phyloP scores from a whole-genome alignment of 352 stramenopile species.

The Pythium aquatile region DNA sequence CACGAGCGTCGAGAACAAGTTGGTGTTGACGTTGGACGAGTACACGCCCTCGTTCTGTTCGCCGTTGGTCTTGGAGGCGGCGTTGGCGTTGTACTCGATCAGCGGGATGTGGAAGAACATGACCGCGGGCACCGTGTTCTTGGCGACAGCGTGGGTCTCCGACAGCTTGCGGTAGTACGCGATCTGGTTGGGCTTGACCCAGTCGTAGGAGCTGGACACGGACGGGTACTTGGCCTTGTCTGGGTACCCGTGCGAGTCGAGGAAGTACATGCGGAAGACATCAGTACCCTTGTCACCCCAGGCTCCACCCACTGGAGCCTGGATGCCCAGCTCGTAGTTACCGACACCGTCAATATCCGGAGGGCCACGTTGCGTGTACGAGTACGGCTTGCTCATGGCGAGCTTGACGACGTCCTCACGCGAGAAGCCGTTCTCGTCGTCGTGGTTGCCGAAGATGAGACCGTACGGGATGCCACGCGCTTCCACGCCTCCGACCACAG shows the following conservation, averaged over 20 bases:
- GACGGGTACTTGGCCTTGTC: constrained; percentile 2
- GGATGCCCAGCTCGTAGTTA: constrained; percentile 60
- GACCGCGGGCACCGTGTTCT: constrained; percentile 8
- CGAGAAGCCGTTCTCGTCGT: constrained; percentile 44
- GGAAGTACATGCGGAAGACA: constrained; percentile 73
- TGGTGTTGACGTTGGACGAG: constrained; percentile 12
- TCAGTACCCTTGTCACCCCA: constrained; percentile 36
- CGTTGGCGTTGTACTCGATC: constrained; percentile 13
- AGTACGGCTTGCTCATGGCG: constrained; percentile 34
- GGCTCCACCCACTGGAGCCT: constrained; percentile 35
- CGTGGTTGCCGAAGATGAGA: constrained; percentile 63
- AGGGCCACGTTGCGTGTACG: constrained; percentile 39
- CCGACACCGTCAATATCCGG: constrained; percentile 51
- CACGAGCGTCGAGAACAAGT: constrained; percentile 26
- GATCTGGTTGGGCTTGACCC: constrained; percentile 25
- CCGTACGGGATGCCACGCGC: constrained; percentile 47
- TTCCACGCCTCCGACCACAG: background rate
- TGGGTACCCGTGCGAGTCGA: constrained; percentile 43
- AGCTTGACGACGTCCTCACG: constrained; percentile 42
- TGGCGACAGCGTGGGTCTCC: constrained; percentile 10
- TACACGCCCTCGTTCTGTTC: background rate
- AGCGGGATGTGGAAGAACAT: constrained; percentile 37
- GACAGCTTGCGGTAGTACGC: constrained; percentile 25
- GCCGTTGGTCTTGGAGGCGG: background rate
- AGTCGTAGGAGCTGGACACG: constrained; percentile 14